phyloP scores from a whole-genome alignment of 805 yeast species.

The Tetrapisispora taiwanensis region DNA sequence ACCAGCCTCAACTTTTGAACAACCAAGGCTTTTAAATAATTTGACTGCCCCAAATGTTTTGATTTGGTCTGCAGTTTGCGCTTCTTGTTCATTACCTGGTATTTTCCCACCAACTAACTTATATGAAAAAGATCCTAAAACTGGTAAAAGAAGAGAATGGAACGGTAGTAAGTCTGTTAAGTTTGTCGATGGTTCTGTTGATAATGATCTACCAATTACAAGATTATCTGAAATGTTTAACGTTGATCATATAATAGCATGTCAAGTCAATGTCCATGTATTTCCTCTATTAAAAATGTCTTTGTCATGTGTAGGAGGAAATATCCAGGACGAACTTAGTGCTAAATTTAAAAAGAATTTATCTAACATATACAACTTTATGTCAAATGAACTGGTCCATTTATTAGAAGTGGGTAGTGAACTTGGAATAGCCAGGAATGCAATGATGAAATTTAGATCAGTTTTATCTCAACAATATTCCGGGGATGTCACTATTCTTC shows the following conservation, averaged over 20 bases:
- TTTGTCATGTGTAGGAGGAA: constrained; percentile 59
- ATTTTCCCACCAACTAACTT: constrained; percentile 75
- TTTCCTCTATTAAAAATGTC: constrained; percentile 70
- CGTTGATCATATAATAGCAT: constrained; percentile 91
- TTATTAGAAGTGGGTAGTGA: constrained; percentile 62
- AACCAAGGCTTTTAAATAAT: constrained; percentile 70
- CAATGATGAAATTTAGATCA: constrained; percentile 61
- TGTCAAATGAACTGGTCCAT: constrained; percentile 66
- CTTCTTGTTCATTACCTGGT: constrained; percentile 88
- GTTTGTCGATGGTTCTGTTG: constrained; percentile 91
- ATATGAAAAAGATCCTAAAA: constrained; percentile 66
- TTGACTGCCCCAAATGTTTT: constrained; percentile 70
- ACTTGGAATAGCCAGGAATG: constrained; percentile 67
- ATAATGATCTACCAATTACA: constrained; percentile 81
- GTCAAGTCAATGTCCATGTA: constrained; percentile 93
- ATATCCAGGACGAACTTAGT: constrained; percentile 48
- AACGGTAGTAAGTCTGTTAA: constrained; percentile 53
- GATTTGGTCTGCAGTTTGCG: constrained; percentile 80
- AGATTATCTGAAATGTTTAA: constrained; percentile 90
- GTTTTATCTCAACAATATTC: constrained; percentile 76
- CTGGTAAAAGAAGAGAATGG: constrained; percentile 73
- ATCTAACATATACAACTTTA: constrained; percentile 45
- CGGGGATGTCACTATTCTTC: constrained; percentile 88
- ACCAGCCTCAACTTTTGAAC: constrained; percentile 80
- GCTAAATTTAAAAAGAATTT: constrained; percentile 43